These are phyloP conservation scores for Colletotrichum ledebouriae DNA, from an alignment of 2,329 filamentous ascomycete species.

Conservation along the genomic window DNA sequence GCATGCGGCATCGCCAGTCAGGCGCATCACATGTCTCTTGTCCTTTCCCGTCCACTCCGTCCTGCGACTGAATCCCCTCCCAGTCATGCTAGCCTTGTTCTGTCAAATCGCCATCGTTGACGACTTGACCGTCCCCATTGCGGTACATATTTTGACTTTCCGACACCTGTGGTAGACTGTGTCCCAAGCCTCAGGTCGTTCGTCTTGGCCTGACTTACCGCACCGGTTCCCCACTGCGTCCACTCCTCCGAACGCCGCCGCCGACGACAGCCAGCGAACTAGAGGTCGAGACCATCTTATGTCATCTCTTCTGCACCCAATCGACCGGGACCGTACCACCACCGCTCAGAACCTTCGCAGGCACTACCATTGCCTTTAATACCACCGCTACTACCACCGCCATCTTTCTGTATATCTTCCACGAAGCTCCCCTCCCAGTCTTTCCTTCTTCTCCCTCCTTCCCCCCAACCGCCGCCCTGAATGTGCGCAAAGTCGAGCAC, in stretches of 20 bases:
- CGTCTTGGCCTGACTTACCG: conserved; percentile 15
- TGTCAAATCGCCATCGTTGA: conserved; percentile 21
- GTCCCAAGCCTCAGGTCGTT: conserved; percentile 19
- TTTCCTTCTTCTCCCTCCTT: conserved; percentile 15
- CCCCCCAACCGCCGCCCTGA: conserved; percentile 19
- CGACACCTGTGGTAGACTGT: conserved; percentile 34
- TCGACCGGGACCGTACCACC: conserved; percentile 40
- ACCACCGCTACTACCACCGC: conserved; percentile 22
- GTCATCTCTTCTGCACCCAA: conserved; percentile 42
- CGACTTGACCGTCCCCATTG: conserved; percentile 28
- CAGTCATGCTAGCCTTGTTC: conserved; percentile 17
- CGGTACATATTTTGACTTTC: conserved; percentile 34
- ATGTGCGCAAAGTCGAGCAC: conserved; percentile 34
- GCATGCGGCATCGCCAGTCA: conserved; percentile 35
- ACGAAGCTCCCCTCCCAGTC: conserved; percentile 20
- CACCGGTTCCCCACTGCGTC: conserved; percentile 19
- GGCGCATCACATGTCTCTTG: conserved; percentile 41
- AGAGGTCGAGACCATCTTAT: conserved; percentile 41
- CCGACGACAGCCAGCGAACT: conserved; percentile 30
- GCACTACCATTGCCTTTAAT: not conserved
- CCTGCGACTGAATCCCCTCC: conserved; percentile 7
- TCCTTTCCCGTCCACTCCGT: conserved; percentile 28
- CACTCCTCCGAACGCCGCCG: conserved; percentile 35
- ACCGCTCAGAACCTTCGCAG: conserved; percentile 18
- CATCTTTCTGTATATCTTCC: conserved; percentile 31